A percentile compares a stretch with the other conserved stretches of the same genome.
These are phyloP conservation scores for Stephania yunnanensis DNA, from an alignment of 164 flowering plant genomes.

Conservation along the genomic window DNA sequence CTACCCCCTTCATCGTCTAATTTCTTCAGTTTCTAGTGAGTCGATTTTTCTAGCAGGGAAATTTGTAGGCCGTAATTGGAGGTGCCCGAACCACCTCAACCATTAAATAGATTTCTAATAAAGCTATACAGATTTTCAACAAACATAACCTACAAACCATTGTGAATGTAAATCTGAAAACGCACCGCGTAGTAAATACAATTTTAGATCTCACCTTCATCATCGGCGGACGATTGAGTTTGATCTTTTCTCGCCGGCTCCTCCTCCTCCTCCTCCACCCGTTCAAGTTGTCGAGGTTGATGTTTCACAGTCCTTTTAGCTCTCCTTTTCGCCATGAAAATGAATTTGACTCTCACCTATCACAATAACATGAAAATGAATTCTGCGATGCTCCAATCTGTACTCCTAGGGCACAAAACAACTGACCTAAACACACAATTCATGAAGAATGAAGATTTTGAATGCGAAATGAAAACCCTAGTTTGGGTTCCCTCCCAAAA, in stretches of 20 bases:
- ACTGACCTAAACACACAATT: no score
- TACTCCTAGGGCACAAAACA: no score
- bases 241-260: conserved; percentile 2
- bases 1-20: no score
- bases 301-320: conserved; percentile 6
- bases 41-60: not conserved
- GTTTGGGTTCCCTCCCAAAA: no score
- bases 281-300: not conserved
- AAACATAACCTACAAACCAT: not conserved
- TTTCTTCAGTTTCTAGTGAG: not conserved
- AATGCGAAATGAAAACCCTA: no score
- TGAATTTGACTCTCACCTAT: not conserved
- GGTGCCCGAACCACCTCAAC: not conserved
- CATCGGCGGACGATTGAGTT: not conserved
- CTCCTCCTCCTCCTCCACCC: not conserved
- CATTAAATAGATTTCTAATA: no score
- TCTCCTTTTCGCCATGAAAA: conserved; percentile 15
- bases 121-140: not conserved
- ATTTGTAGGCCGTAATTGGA: not conserved
- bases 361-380: no score
- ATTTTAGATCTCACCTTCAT: conserved; percentile 9
- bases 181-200: not conserved
- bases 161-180: not conserved
- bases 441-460: no score
- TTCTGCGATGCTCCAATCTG: no score